A percentile compares a stretch with the other conserved stretches of the same genome.
These are phyloP conservation scores for Saccharomyces pastorianus DNA, from an alignment of 1,139 yeast genomes.

Conservation along the genomic window DNA sequence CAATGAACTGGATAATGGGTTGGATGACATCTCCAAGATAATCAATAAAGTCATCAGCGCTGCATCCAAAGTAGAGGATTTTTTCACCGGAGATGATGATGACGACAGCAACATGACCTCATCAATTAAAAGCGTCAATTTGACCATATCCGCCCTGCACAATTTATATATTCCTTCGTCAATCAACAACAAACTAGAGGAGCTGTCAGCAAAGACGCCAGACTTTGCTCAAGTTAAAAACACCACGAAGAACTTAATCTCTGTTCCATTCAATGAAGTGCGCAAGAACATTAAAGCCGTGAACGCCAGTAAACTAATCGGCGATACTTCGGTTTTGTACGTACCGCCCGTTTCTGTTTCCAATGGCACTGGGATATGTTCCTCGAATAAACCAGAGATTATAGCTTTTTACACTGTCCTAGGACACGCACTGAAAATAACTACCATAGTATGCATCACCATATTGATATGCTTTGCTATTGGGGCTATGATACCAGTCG, in stretches of 20 bases:
- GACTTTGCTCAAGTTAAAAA: constrained; percentile 49
- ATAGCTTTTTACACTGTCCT: constrained; percentile 33
- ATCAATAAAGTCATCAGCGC: constrained; percentile 44
- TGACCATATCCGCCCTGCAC: constrained; percentile 49
- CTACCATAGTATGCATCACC: constrained; percentile 28
- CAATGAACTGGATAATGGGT: constrained; percentile 53
- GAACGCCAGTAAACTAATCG: constrained; percentile 20
- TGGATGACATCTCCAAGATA: constrained; percentile 44
- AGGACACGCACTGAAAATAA: constrained; percentile 28
- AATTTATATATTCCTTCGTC: constrained; percentile 56
- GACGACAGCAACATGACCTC: constrained; percentile 28
- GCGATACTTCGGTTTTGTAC: constrained; percentile 16
- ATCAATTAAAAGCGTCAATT: constrained; percentile 41
- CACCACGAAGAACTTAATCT: constrained; percentile 40
- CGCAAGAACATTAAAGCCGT: constrained; percentile 35
- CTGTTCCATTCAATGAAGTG: constrained; percentile 47
- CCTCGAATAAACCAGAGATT: constrained; percentile 22
- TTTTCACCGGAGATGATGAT: constrained; percentile 45
- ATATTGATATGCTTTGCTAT: constrained; percentile 38
- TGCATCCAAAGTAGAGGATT: constrained; percentile 39
- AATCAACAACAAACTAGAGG: constrained; percentile 46
- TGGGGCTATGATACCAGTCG: constrained; percentile 36
- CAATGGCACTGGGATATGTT: constrained; percentile 17
- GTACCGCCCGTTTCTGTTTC: constrained; percentile 22
- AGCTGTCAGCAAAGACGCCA: constrained; percentile 44